A percentile compares a stretch with the other conserved stretches of the same genome.
Conservation (phyloP, 129 eudicot species). For the Oenanthe sinensis region DNA sequence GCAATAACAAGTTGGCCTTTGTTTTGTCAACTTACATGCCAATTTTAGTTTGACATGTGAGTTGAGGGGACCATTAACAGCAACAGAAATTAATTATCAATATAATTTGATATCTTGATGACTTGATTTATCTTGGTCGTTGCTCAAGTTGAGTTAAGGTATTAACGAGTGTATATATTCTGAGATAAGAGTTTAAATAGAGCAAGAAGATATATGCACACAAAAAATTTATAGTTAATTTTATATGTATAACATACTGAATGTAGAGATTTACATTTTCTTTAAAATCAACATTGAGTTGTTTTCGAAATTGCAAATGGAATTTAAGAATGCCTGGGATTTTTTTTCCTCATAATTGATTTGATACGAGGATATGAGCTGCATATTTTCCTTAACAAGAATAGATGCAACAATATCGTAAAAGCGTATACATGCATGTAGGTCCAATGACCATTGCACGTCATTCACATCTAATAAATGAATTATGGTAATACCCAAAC, state of each 20-base stretch:
- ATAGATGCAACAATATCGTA: neutral
- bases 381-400: neutral
- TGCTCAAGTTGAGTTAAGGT: too few relatives aligned
- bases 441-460: neutral
- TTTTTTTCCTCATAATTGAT: neutral
- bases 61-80: neutral
- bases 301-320: neutral
- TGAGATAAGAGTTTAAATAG: too few relatives aligned
- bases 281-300: too few relatives aligned
- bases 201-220: too few relatives aligned
- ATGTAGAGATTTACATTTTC: too few relatives aligned
- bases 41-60: neutral
- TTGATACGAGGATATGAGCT: conserved; percentile 10
- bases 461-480: neutral
- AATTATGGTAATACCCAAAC: neutral
- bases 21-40: neutral
- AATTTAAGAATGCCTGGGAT: too few relatives aligned
- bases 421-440: neutral
- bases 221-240: too few relatives aligned
- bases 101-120: too few relatives aligned
- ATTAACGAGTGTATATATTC: too few relatives aligned
- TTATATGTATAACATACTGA: too few relatives aligned
- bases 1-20: neutral
- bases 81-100: neutral
- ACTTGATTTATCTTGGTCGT: neutral